A percentile compares a stretch with the other conserved stretches of the same genome.
These are phyloP conservation scores for Leishmania tarentolae DNA, from an alignment of 208 protist species.

Conservation along the genomic window DNA sequence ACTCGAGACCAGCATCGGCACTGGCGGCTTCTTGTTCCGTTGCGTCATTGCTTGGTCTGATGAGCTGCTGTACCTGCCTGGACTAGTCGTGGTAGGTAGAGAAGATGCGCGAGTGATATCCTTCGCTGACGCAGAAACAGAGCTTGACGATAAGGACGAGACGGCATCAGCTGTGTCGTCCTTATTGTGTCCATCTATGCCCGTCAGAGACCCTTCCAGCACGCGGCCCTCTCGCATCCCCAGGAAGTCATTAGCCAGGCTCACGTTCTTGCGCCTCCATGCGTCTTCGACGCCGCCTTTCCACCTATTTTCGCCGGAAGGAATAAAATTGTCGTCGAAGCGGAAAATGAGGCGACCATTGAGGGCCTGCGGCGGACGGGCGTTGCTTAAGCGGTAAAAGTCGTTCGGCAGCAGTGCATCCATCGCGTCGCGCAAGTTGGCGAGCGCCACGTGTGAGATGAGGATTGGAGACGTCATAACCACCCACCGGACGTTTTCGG, in stretches of 20 bases:
- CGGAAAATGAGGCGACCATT: slow-evolving; percentile 65
- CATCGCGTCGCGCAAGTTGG: slow-evolving; percentile 53
- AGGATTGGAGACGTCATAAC: slow-evolving; percentile 77
- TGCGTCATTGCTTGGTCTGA: neutral
- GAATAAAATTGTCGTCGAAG: slow-evolving; percentile 47
- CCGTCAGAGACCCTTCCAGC: neutral
- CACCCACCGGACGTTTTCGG: slow-evolving; percentile 73
- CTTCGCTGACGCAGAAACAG: neutral
- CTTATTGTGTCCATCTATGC: neutral
- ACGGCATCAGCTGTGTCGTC: neutral
- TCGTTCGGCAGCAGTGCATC: slow-evolving; percentile 45
- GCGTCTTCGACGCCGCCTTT: slow-evolving; percentile 28
- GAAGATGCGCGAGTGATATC: neutral
- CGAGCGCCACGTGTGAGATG: slow-evolving; percentile 55
- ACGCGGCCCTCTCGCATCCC: neutral
- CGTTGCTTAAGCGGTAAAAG: slow-evolving; percentile 59
- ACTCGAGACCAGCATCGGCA: neutral
- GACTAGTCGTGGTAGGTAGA: no score
- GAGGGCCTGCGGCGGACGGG: slow-evolving; percentile 63
- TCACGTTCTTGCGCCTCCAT: slow-evolving; percentile 10
- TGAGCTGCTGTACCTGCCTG: neutral
- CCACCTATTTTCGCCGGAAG: neutral
- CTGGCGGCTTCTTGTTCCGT: neutral
- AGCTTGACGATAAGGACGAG: neutral
- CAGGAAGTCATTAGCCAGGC: neutral